Base-by-base conservation (phyloP, 345 rosid genomes). In the Gossypium rotundifolium region DNA sequence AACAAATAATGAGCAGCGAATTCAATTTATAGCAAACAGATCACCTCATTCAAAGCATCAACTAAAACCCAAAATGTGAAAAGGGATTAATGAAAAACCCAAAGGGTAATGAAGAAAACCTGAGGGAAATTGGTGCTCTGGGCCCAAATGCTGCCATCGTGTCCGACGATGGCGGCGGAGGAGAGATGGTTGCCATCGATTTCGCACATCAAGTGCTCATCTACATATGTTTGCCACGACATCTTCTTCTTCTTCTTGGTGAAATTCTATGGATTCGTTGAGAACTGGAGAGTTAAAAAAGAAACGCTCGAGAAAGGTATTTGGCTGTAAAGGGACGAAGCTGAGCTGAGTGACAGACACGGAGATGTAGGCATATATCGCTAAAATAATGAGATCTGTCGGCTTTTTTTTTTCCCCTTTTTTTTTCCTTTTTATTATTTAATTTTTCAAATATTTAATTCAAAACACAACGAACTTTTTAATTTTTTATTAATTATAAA, bases 241-340 rank as follows among this genome's bases (percentile, higher is more conserved):
- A 55, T 55, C 60, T 55, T 55, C 60, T 55, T 55, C 59, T 54
- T 54, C 60, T 55, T 55, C 60, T 55, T 55, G 23, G 23, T 55
- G 18, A 18, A 55, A 22, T 18, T 55, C 20, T 55, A 22, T 9
- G 25, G 25, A 18, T 18, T 55, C 6, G 9, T 18, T 18, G 13
- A 18, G 9, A 33, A 5, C 18, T 18, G 9, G 12, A 55, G 11
- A 55, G 60, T 55, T 18, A 2, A 55, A 54, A 3, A 54, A 1
- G 9, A 54, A 9, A 33, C 40, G 25, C 60, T 55, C 57, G 60
- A 55, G 20, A 55, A 18, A 33, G 40, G 40, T 7, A 3, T 55
- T 55, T 20, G 60, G 9, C 60, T 55, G 60, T 18, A 55, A 55
- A 53, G 57, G 14, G 20, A 0, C 25, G 60, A 55, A 55, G 60